These are phyloP conservation scores for Capronia americana DNA, from an alignment of 2,329 filamentous ascomycete genomes.

Conservation along the genomic window DNA sequence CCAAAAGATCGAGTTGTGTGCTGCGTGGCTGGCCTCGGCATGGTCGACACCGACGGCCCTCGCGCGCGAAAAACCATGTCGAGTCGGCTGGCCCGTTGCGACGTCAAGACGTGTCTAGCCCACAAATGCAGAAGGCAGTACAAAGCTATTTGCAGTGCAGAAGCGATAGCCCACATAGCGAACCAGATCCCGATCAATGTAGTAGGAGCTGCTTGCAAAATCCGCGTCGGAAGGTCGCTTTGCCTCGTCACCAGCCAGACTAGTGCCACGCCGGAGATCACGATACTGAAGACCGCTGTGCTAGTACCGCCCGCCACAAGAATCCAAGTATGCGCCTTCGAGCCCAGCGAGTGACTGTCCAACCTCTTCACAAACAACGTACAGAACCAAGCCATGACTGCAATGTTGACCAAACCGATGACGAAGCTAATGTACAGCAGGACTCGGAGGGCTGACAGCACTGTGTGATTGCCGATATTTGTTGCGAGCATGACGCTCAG, in stretches of 20 bases:
- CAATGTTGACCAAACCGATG: slow-evolving; percentile 31
- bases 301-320: slow-evolving; percentile 24
- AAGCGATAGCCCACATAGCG: slow-evolving; percentile 33
- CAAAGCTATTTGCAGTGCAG: slow-evolving; percentile 26
- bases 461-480: slow-evolving; percentile 17
- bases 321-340: slow-evolving; percentile 26
- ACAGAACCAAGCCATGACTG: slow-evolving; percentile 29
- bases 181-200: slow-evolving; percentile 35
- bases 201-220: slow-evolving; percentile 20
- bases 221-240: slow-evolving; percentile 27
- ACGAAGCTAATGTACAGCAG: slow-evolving; percentile 37
- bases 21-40: slow-evolving; percentile 25
- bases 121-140: slow-evolving; percentile 33
- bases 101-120: slow-evolving; percentile 32
- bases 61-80: slow-evolving; percentile 35
- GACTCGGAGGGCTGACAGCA: slow-evolving; percentile 28
- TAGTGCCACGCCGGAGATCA: slow-evolving; percentile 33
- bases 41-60: slow-evolving; percentile 22
- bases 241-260: slow-evolving; percentile 34
- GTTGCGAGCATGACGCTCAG: slow-evolving; percentile 36
- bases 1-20: slow-evolving; percentile 33
- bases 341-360: slow-evolving; percentile 22
- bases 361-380: slow-evolving; percentile 29
- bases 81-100: slow-evolving; percentile 26
- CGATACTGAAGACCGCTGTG: slow-evolving; percentile 23